Base-by-base conservation (phyloP, 768 basidiomycete genomes). In the Collybiopsis luxurians region DNA sequence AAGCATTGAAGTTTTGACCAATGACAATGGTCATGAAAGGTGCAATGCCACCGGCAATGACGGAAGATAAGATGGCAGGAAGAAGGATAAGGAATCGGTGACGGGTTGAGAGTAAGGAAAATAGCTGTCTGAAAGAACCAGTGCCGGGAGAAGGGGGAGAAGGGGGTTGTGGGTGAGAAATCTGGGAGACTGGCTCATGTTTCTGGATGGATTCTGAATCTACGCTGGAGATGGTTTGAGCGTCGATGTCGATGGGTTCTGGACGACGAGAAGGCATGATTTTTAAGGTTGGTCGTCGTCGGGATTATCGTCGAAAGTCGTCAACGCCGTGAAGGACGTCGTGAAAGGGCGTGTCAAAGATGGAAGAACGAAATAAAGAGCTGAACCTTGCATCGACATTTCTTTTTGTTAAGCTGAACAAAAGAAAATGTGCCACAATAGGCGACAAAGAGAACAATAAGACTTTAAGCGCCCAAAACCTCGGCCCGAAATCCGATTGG, bases 21-120 rank as follows among this genome's bases (percentile, higher is more conserved):
- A 94, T 75, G 63, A 92, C 82, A 42, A 81, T 75, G 9, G 93
- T 93, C 91, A 95, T 94, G 76, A 88, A 90, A 3, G 93, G 92
- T 0, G 87, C 89, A 47, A 92, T 77, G 39, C 86, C 82, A 31
- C 89, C 89, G 1, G 86, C 77, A 40, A 79, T 71, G 45, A 87
- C 51, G n/a, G 91, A 87, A 24, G 83, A 78, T 45, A 79, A 21
- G 57, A 85, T 61, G 4, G 87, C 90, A 2, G 93, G 92, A 24
- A 86, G 53, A 55, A 92, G 75, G 59, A 87, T 73, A 11, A 78
- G 55, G 44, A 85, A 68, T 54, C 80, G 71, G 61, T 92, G 85
- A 30, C 79, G 77, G 19, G 74, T 71, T 0, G 84, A 75, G 59
- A 87, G 76, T 61, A 87, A 79, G 12, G 86, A 84, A 67, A 90